Base-by-base conservation (phyloP, 768 basidiomycete genomes). In the Pleurotus cornucopiae region DNA sequence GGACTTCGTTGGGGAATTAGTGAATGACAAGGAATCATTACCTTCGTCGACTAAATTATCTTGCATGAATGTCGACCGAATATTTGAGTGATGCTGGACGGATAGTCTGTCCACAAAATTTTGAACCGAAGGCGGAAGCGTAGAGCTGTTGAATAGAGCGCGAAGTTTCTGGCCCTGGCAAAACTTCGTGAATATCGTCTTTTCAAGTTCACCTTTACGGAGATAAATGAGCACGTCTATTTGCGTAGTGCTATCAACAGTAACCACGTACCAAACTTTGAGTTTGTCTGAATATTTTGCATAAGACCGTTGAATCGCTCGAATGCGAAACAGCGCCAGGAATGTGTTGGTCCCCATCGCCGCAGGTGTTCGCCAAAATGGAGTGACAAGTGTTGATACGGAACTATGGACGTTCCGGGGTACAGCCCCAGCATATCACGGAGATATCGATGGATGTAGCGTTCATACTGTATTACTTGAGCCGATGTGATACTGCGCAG, bases 371-470 rank as follows among this genome's bases (percentile, higher is more conserved):
- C 55, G 0, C 60, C 58, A 20, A 76, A 59, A 61, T 79, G 77
- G 13, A 80, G 59, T 1, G 72, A 57, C 4, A 74, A 48, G 57
- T 79, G 79, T 6, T 78, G 75, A 43, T 75, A 73, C 0, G 72
- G 68, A 1, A 57, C 58, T 14, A 77, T 54, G 0, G 46, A 44
- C 5, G 58, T 56, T 9, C 63, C 62, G 0, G 67, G 69, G 56
- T 65, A 80, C 0, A 78, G 63, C 0, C 58, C 46, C 1, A 59
- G 51, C 3, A 77, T 20, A 1, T 59, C 62, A 0, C 30, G 25
- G 1, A 78, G 65, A 58, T 79, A 78, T 4, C 23, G 37, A 0
- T 51, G 38, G 54, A 76, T 73, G 25, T 69, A 61, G 2, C 44
- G 3, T 16, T 71, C 61, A 46, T 69, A 75, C 1, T 54, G 16